Evolutionary conservation across 2,329 filamentous ascomycete genomes (phyloP).

Genomic region (Colletotrichum musae): DNA sequence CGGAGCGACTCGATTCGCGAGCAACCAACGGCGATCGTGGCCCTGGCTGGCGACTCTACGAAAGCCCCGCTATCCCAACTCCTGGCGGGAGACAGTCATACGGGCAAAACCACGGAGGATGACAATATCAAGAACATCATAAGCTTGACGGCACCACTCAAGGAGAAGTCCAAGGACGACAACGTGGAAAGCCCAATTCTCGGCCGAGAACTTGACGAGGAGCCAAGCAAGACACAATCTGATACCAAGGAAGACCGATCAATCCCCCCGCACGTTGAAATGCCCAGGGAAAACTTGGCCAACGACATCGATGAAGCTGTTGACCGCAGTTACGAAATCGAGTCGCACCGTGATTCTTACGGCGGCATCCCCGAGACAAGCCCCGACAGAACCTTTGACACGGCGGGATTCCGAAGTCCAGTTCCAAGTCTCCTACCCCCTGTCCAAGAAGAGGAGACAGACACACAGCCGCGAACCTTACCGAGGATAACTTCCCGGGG

Average conservation of each 20-base stretch:
- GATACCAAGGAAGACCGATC: slow-evolving; percentile 8
- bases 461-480: slow-evolving; percentile 45
- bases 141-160: slow-evolving; percentile 29
- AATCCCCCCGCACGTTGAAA: slow-evolving; percentile 1
- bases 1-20: neutral
- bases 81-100: neutral
- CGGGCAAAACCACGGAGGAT: slow-evolving; percentile 1
- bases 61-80: neutral
- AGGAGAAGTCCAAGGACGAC: slow-evolving; percentile 47
- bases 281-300: slow-evolving; percentile 22
- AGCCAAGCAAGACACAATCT: neutral
- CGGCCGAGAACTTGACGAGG: slow-evolving; percentile 45
- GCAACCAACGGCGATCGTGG: neutral
- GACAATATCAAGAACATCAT: slow-evolving; percentile 37
- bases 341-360: slow-evolving; percentile 44
- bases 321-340: slow-evolving; percentile 48
- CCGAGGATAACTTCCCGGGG: slow-evolving; percentile 39
- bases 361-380: slow-evolving; percentile 36
- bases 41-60: neutral
- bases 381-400: slow-evolving; percentile 40
- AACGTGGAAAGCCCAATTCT: slow-evolving; percentile 57
- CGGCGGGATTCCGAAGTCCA: slow-evolving; percentile 57
- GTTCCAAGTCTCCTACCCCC: slow-evolving; percentile 63
- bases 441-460: slow-evolving; percentile 66
- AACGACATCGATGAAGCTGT: slow-evolving; percentile 41